phyloP scores from a whole-genome alignment of 306 rosid genomes.

The Medicago lupulina region DNA sequence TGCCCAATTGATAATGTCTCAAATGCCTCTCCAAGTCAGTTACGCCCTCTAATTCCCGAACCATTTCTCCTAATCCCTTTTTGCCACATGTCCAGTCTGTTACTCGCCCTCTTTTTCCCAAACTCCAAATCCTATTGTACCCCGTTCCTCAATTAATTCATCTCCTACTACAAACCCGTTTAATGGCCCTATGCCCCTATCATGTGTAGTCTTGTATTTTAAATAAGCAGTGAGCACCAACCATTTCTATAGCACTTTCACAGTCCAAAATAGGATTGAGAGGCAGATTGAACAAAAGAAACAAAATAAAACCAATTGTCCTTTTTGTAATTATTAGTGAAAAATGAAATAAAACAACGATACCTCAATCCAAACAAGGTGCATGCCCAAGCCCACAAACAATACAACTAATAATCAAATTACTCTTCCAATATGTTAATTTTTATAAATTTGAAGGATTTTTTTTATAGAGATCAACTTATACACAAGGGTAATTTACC shows the following conservation, averaged over 20 bases:
- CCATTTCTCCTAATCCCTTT: neutral
- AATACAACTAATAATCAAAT: neutral
- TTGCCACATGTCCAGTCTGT: neutral
- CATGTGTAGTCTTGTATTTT: neutral
- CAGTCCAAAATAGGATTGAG: constrained; percentile 11
- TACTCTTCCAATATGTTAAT: neutral
- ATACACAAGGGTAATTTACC: neutral
- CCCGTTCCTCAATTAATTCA: neutral
- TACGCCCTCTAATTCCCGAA: neutral
- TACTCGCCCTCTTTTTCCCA: neutral
- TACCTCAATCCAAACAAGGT: no score
- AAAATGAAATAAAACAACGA: neutral
- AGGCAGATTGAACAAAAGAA: constrained; percentile 9
- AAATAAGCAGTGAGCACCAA: constrained; percentile 4
- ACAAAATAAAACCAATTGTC: neutral
- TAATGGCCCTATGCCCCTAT: neutral
- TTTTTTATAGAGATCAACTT: neutral
- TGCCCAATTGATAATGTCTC: neutral
- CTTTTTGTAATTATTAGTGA: neutral
- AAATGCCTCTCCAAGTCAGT: neutral
- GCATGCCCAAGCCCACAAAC: no score
- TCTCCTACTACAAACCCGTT: neutral
- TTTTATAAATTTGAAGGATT: constrained; percentile 5
- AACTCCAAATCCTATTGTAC: neutral
- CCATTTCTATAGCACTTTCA: constrained; percentile 16